phyloP scores from a whole-genome alignment of 345 rosid genomes.

The Cochlearia excelsa region DNA sequence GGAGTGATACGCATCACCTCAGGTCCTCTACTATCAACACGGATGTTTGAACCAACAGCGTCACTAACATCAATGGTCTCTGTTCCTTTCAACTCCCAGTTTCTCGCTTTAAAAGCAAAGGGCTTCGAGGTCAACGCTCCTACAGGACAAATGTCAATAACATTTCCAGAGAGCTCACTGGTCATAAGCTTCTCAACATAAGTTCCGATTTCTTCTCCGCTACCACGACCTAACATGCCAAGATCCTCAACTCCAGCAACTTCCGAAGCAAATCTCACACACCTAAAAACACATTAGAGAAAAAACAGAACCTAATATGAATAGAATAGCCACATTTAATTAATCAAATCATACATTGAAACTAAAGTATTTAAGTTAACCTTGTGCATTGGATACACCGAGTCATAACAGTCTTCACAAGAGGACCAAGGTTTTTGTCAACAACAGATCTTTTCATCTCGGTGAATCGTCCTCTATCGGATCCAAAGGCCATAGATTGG shows the following conservation, averaged over 20 bases:
- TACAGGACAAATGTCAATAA: constrained; percentile 96
- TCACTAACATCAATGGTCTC: constrained; percentile 94
- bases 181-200: constrained; percentile 98
- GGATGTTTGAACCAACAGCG: constrained; percentile 95
- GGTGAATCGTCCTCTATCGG: constrained; percentile 95
- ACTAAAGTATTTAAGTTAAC: constrained; percentile 35
- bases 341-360: not conserved
- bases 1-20: constrained; percentile 94
- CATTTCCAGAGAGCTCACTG: constrained; percentile 98
- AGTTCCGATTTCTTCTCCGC: constrained; percentile 99
- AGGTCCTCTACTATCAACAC: constrained; percentile 97
- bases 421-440: constrained; percentile 96
- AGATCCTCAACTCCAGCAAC: constrained; percentile 98
- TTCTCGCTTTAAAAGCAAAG: constrained; percentile 96
- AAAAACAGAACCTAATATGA: constrained; percentile 21
- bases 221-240: constrained; percentile 98
- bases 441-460: constrained; percentile 97
- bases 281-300: constrained; percentile 47
- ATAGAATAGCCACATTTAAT: constrained; percentile 5
- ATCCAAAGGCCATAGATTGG: constrained; percentile 99
- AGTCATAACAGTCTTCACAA: constrained; percentile 99
- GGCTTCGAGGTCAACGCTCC: constrained; percentile 99
- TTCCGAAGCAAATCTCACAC: constrained; percentile 97
- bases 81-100: constrained; percentile 98
- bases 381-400: constrained; percentile 98